A percentile compares a stretch with the other conserved stretches of the same genome.
Conservation (phyloP, 1,139 yeast species). For the Saccharomyces hybrid region DNA sequence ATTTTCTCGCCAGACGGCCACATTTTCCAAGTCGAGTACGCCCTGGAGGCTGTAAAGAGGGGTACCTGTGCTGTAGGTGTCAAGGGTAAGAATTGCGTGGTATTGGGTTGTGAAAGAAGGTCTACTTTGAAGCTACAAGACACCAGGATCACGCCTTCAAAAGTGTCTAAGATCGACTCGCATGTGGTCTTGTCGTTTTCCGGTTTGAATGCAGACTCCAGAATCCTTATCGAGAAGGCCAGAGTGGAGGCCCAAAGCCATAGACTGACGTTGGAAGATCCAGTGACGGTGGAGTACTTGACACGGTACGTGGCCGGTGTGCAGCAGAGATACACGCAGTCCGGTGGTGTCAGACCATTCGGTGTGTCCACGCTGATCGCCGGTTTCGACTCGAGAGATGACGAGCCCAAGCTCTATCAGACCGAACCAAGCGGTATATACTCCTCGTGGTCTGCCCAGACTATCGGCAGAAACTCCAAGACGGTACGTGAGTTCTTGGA, state of each 20-base stretch:
- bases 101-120: slow-evolving; percentile 93
- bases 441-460: slow-evolving; percentile 98
- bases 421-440: slow-evolving; percentile 97
- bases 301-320: slow-evolving; percentile 94
- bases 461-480: slow-evolving; percentile 91
- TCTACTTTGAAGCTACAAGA: slow-evolving; percentile 92
- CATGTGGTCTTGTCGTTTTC: slow-evolving; percentile 93
- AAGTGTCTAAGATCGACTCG: slow-evolving; percentile 83
- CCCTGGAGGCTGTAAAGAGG: slow-evolving; percentile 94
- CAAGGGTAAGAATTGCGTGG: slow-evolving; percentile 81
- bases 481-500: slow-evolving; percentile 94
- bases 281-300: slow-evolving; percentile 85
- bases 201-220: slow-evolving; percentile 95
- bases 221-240: slow-evolving; percentile 90
- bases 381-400: slow-evolving; percentile 86
- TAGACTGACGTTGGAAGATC: slow-evolving; percentile 84
- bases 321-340: slow-evolving; percentile 94
- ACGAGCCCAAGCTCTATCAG: slow-evolving; percentile 74
- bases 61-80: slow-evolving; percentile 98
- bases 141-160: slow-evolving; percentile 90
- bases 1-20: slow-evolving; percentile 99
- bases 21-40: slow-evolving; percentile 97
- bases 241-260: slow-evolving; percentile 97
- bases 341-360: slow-evolving; percentile 94
- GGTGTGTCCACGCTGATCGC: slow-evolving; percentile 94